Evolutionary conservation across 768 basidiomycete species (phyloP).

Genomic region (Myochromella boudieri): DNA sequence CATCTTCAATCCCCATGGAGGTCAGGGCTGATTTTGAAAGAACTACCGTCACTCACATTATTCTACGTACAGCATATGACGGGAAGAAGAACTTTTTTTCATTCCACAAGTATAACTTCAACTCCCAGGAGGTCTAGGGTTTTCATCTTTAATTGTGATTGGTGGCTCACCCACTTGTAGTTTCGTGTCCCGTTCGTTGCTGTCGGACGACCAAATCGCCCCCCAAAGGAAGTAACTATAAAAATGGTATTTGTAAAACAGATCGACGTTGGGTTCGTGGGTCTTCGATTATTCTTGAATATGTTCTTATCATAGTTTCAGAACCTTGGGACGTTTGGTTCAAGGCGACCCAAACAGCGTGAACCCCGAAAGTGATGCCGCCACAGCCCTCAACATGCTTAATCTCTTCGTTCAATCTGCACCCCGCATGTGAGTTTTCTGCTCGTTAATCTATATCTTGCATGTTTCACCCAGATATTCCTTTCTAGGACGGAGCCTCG

Average conservation of each 20-base stretch:
- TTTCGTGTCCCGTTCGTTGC: slow-evolving; percentile 21
- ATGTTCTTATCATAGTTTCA: not conserved
- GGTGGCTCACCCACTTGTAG: slow-evolving; percentile 6
- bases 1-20: slow-evolving; percentile 26
- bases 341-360: slow-evolving; percentile 13
- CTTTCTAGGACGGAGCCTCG: slow-evolving; percentile 17
- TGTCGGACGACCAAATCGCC: not conserved
- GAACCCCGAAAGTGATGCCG: slow-evolving; percentile 17
- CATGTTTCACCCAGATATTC: not conserved
- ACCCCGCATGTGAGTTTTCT: slow-evolving; percentile 24
- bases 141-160: not conserved
- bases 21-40: slow-evolving; percentile 13
- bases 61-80: slow-evolving; percentile 25
- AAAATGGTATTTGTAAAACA: slow-evolving; percentile 23
- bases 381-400: slow-evolving; percentile 28
- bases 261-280: slow-evolving; percentile 20
- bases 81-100: slow-evolving; percentile 34
- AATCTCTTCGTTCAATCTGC: slow-evolving; percentile 33
- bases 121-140: slow-evolving; percentile 17
- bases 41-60: not conserved
- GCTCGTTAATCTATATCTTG: not conserved
- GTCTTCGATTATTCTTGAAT: not conserved
- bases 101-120: slow-evolving; percentile 18
- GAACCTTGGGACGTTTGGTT: slow-evolving; percentile 13
- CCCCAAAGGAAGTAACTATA: slow-evolving; percentile 18